A percentile compares a stretch with the other conserved stretches of the same genome.
These are phyloP conservation scores for Oxyria digyna DNA, from an alignment of 148 eudicot species.

Conservation along the genomic window DNA sequence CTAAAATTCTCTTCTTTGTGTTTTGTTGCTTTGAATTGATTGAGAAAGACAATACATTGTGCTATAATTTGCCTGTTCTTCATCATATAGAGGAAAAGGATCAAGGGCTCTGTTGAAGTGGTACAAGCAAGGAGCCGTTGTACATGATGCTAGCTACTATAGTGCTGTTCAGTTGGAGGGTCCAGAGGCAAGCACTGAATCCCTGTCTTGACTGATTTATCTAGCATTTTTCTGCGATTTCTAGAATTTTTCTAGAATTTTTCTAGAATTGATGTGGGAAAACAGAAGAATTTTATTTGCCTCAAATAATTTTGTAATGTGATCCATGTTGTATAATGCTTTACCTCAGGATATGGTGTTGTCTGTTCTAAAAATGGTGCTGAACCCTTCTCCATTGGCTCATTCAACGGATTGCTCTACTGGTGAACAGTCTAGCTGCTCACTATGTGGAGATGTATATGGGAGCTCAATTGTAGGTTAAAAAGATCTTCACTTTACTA, in stretches of 20 bases:
- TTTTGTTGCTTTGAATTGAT: too few relatives aligned
- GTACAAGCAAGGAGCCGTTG: conserved; percentile 51
- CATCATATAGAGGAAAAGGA: conserved; percentile 59
- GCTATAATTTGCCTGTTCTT: neutral
- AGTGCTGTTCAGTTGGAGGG: conserved; percentile 65
- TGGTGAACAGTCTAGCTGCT: conserved; percentile 3
- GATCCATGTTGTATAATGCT: too few relatives aligned
- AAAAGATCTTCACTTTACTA: neutral
- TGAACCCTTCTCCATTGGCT: conserved; percentile 32
- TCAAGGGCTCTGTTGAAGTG: conserved; percentile 81
- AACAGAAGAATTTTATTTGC: neutral
- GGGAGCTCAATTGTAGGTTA: conserved; percentile 66
- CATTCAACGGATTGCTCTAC: conserved; percentile 19
- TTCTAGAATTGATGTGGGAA: neutral
- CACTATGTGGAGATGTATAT: conserved; percentile 44
- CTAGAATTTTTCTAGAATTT: too few relatives aligned
- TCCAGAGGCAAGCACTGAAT: conserved; percentile 51
- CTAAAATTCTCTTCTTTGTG: too few relatives aligned
- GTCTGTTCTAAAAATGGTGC: conserved; percentile 35
- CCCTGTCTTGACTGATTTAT: neutral
- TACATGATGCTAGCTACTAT: conserved; percentile 81
- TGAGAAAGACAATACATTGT: neutral
- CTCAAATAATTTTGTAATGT: too few relatives aligned
- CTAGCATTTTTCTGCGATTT: neutral
- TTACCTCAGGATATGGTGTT: conserved; percentile 40